Base-by-base conservation (phyloP, 73 alveolate genomes). In the Tetrahymena borealis region DNA sequence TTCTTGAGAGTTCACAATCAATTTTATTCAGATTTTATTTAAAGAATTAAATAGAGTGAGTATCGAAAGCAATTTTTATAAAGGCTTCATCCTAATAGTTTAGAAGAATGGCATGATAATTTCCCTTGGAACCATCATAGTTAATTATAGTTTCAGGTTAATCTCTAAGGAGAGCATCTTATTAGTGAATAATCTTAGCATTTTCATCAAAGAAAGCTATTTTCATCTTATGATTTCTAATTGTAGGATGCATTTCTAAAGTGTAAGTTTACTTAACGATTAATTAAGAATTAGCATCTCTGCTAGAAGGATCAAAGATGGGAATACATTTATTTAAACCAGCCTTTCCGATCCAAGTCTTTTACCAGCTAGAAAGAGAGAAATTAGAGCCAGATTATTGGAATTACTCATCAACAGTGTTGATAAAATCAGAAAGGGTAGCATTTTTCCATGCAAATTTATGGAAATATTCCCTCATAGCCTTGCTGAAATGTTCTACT, bases 391-490 rank as follows among this genome's bases (percentile, higher is more conserved):
- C 33, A 92, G 95, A 40, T 90, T 33, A 90, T 36, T 85, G 39
- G 38, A 90, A 96, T 40, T 90, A 79, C 37, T 95, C 91, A 11
- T 95, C 93, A 97, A 96, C 95, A 90, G 95, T 96, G 32, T 94
- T 96, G 78, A 98, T 93, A 92, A 98, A 97, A 94, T 98, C 99
- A 78, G 96, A 95, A 32, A 97, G 94, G 4, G 94, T 95, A 0
- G 99, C 96, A 92, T 97, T 98, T 90, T 92, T 91, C 97, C 97
- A 98, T 90, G 93, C 94, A 95, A 92, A 96, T 91, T 96, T 97
- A 31, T 94, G 91, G 96, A 98, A 96, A 94, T 98, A 98, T 32
- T 93, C 92, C 40, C 96, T 96, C 91, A 97, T 96, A 13, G 99
- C 99, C 78, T 96, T 91, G 39, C 94, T 94, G 91, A 98, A 96